Conservation (phyloP, 192 early-diverging fungal species). For the Backusella westeae region DNA sequence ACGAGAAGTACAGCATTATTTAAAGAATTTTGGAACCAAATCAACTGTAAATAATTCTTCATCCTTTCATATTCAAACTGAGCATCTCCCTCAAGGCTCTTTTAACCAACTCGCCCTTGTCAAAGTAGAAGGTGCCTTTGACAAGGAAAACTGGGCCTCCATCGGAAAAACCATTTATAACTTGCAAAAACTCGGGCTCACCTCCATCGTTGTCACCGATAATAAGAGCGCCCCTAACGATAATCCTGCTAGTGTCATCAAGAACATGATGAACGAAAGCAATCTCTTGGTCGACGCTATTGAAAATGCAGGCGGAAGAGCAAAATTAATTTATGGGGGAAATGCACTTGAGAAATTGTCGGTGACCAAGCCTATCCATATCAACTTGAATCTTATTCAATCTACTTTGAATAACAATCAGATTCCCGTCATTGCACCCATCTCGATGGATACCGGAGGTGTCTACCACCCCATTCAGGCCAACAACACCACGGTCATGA, state of each 20-base stretch:
- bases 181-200: constrained; percentile 62
- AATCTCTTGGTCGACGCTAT: constrained; percentile 65
- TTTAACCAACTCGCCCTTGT: constrained; percentile 59
- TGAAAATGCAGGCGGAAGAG: constrained; percentile 69
- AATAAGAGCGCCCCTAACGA: constrained; percentile 25
- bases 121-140: constrained; percentile 52
- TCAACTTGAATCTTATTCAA: constrained; percentile 43
- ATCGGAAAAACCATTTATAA: constrained; percentile 60
- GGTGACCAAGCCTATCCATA: background rate
- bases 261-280: constrained; percentile 48
- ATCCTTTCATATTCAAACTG: background rate
- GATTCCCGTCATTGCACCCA: constrained; percentile 59
- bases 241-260: constrained; percentile 19
- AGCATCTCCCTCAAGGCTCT: constrained; percentile 37
- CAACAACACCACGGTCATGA: constrained; percentile 51
- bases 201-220: constrained; percentile 62
- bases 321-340: constrained; percentile 65
- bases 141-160: constrained; percentile 32
- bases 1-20: constrained; percentile 59
- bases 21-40: constrained; percentile 47
- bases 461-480: constrained; percentile 38
- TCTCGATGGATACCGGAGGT: constrained; percentile 37
- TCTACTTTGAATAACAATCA: constrained; percentile 59
- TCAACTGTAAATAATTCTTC: background rate
- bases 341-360: constrained; percentile 43